Conservation (phyloP, 495 filamentous ascomycete genomes). For the Penicillium ochrochloron region DNA sequence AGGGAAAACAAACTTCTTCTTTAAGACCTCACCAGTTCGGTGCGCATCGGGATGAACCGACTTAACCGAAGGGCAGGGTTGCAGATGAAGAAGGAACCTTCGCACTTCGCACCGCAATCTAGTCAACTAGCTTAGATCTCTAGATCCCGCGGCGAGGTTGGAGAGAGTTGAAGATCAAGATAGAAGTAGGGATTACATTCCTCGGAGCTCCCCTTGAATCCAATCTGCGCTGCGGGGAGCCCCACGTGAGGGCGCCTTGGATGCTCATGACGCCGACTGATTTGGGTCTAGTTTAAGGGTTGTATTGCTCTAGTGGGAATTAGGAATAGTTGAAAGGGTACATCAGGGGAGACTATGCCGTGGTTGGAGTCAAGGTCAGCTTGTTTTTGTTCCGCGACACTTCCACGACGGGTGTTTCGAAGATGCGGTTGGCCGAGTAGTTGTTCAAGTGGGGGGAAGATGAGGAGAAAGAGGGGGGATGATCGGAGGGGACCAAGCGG, state of each 20-base stretch:
- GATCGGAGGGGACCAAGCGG: not conserved
- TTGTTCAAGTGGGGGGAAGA: not conserved
- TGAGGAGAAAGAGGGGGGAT: not conserved
- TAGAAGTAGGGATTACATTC: not conserved
- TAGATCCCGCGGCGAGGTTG: not conserved
- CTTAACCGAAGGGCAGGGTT: not conserved
- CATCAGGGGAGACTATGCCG: not conserved
- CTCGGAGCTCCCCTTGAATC: slow-evolving; percentile 12
- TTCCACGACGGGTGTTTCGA: not conserved
- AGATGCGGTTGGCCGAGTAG: not conserved
- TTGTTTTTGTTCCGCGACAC: not conserved
- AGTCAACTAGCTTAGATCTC: not conserved
- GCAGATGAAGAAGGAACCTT: not conserved
- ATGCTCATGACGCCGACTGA: slow-evolving; percentile 6
- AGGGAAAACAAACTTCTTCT: slow-evolving; percentile 7
- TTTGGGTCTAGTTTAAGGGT: not conserved
- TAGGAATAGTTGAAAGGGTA: not conserved
- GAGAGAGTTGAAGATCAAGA: not conserved
- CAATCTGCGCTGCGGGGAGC: slow-evolving; percentile 19
- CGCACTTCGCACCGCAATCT: slow-evolving; percentile 6
- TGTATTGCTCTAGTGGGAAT: not conserved
- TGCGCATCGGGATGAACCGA: slow-evolving; percentile 2
- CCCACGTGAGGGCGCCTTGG: slow-evolving; percentile 14
- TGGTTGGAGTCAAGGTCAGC: slow-evolving; percentile 2
- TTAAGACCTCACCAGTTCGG: not conserved